Base-by-base conservation (phyloP, 2,329 filamentous ascomycete genomes). In the Xylariaceae sp. region DNA sequence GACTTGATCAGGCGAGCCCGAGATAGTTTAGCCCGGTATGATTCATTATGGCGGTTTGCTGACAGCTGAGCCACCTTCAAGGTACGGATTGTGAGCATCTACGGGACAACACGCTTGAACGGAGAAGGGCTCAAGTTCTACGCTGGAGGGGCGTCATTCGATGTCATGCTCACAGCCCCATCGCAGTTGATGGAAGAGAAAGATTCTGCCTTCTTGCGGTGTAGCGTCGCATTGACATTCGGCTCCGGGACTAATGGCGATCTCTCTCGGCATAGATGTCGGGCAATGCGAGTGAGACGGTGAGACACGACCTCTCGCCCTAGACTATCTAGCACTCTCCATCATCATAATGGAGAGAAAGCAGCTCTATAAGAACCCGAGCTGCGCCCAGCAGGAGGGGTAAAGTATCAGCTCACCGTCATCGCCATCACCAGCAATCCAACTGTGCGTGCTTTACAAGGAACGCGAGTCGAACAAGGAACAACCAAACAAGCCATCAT, bases 311-410 rank as follows among this genome's bases (percentile, higher is more conserved):
- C 26, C 26, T 26, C 26, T 26, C 26, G 8, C 32, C 13, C 4
- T 15, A 30, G 42, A 47, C 22, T 16, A 19, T 29, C 29, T 3
- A 18, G 26, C 32, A 32, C 32, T 32, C 41, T n/a, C 47, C 26
- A 13, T 37, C 12, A 13, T 39, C 37, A 12, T 13, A 3, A 16
- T 46, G 34, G 19, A 4, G 9, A 29, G 18, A n/a, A 45, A 19
- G 12, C 32, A 34, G 13, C 13, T 34, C 32, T 43, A 54, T 56
- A 56, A 56, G 43, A 56, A 47, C 4, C 26, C 43, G 19, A 5
- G 37, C 6, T 16, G 9, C 42, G 21, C 8, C 36, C 30, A 16
- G 5, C 8, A 8, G 3, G 5, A 40, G 1, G 26, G 8, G 26
- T 39, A 6, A 18, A 40, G n/a, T n/a, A n/a, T 12, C 21, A 22